Evolutionary conservation across 768 basidiomycete genomes (phyloP), one percentile per base, ranked within the genome.

Genomic region (Astraeus odoratus): DNA sequence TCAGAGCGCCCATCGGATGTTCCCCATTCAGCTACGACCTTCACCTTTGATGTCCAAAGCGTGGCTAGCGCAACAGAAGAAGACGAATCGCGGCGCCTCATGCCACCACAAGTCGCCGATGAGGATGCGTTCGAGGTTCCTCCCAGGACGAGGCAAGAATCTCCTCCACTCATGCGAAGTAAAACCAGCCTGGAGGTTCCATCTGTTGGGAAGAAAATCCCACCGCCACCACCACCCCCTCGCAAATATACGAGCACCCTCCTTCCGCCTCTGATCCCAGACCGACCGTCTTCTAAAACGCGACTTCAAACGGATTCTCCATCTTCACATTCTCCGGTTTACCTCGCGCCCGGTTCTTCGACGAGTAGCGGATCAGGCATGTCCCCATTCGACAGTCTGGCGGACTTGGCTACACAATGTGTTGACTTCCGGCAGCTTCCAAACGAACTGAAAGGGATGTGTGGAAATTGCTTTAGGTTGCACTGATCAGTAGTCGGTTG

Each of bases 151-250:
- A n/a, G n/a, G n/a, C 44, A 41, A 22, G 34, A 48, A 5, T 30
- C 46, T 33, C 47, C 47, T 20, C 47, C 48, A 23, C 49, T 63
- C 31, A 42, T 58, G 8, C 49, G 48, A 47, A 65, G 51, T 30
- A 47, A 53, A 37, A 52, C 63, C 22, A 54, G 51, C 27, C 54
- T 59, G 3, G 59, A 61, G 24, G 44, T 37, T 29, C 9, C 25
- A 2, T 25, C 37, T 26, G 31, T 43, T 42, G 15, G 51, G 43
- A 54, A 51, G 48, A 81, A 76, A 59, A 74, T 75, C 50, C 67
- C 69, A 0, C 78, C 82, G 0, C 83, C 83, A 0, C 81, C 80
- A 0, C 84, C 83, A 0, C 84, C 83, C 0, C 82, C 80, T 13
- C 72, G 80, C 8, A 72, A 78, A 15, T 56, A 66, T 18, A 63